A percentile compares a stretch with the other conserved stretches of the same genome.
Evolutionary conservation across 2,329 filamentous ascomycete genomes (phyloP).

Genomic region (Ceratocystis cacaofunesta): DNA sequence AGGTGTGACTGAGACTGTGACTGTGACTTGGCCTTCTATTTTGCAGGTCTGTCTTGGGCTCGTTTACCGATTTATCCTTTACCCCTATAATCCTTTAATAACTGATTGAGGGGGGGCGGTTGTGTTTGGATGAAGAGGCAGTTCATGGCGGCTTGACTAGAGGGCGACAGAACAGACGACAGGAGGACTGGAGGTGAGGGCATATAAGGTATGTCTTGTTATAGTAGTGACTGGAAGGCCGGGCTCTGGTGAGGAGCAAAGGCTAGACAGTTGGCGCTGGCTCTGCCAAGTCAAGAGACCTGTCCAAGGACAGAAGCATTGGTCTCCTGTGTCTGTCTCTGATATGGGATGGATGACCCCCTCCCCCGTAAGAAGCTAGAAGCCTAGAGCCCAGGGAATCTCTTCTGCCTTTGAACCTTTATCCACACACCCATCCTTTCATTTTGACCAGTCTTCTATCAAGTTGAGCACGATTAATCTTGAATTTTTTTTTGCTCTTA

Average conservation of each 20-base stretch:
- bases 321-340: not conserved
- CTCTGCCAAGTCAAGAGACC: too few relatives aligned
- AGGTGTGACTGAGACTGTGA: not conserved
- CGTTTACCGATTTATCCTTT: not conserved
- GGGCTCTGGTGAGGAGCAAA: too few relatives aligned
- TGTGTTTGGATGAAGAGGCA: not conserved
- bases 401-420: not conserved
- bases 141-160: not conserved
- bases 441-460: not conserved
- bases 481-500: not conserved
- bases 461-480: not conserved
- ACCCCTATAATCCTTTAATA: slow-evolving; percentile 7
- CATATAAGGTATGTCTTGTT: too few relatives aligned
- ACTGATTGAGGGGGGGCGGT: not conserved
- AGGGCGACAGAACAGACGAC: too few relatives aligned
- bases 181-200: too few relatives aligned
- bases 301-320: too few relatives aligned
- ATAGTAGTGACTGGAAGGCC: too few relatives aligned
- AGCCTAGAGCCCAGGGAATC: not conserved
- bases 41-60: not conserved
- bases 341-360: slow-evolving; percentile 4
- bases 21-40: too few relatives aligned
- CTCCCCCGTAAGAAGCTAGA: not conserved
- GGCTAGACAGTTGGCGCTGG: too few relatives aligned
- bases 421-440: not conserved